phyloP scores from a whole-genome alignment of 2,329 filamentous ascomycete species.

The Diplodia intermedia region DNA sequence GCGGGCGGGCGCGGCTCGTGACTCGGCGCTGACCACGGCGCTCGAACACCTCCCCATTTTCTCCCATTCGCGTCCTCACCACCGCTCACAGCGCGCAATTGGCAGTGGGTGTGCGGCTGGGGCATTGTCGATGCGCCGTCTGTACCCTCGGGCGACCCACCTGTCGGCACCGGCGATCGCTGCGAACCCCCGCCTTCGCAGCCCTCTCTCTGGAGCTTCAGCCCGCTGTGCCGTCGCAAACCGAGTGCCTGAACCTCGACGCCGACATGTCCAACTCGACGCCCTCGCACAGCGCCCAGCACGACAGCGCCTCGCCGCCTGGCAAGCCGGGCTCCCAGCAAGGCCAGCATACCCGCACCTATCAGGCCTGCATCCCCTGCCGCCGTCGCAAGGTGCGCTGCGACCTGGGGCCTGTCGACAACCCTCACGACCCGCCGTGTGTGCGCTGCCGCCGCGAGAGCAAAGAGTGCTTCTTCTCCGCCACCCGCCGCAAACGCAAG shows the following conservation, averaged over 20 bases:
- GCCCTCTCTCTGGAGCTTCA: constrained; percentile 26
- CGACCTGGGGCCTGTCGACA: constrained; percentile 78
- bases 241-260: constrained; percentile 24
- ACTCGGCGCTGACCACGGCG: constrained; percentile 16
- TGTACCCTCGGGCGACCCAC: constrained; percentile 21
- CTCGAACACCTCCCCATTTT: background rate
- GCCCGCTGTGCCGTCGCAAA: constrained; percentile 28
- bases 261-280: constrained; percentile 30
- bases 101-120: constrained; percentile 9
- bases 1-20: constrained; percentile 26
- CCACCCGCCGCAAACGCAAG: constrained; percentile 91
- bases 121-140: constrained; percentile 17
- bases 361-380: constrained; percentile 61
- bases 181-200: constrained; percentile 24
- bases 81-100: constrained; percentile 6
- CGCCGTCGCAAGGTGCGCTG: constrained; percentile 64
- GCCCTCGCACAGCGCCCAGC: constrained; percentile 20
- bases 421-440: constrained; percentile 91
- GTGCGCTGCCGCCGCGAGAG: constrained; percentile 91
- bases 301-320: constrained; percentile 31
- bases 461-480: constrained; percentile 97
- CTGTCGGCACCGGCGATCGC: constrained; percentile 21
- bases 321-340: constrained; percentile 5
- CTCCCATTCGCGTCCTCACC: constrained; percentile 1
- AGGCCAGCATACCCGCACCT: constrained; percentile 47